Base-by-base conservation (phyloP, 805 yeast genomes). In the Sungouiozyma ichnusensis region DNA sequence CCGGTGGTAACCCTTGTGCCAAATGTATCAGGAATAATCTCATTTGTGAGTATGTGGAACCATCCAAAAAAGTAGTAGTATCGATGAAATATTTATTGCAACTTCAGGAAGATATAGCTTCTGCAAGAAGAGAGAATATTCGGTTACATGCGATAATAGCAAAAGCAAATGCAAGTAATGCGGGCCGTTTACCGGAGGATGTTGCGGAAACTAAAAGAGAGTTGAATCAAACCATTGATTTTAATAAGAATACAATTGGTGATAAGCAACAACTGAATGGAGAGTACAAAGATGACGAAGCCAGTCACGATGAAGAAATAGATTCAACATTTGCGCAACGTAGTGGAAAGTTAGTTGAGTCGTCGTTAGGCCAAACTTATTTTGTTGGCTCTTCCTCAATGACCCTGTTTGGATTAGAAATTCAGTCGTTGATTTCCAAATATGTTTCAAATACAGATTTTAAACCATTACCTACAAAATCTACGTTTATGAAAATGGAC, bases 321-420 rank as follows among this genome's bases (percentile, higher is more conserved):
- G 78, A 80, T 3, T 80, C 82, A 2, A 85, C 85, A 7, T 78
- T 82, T 41, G 68, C 82, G 18, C 85, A 80, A 50, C 76, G 77
- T 48, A 76, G 79, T 51, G 86, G 90, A 2, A 69, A 85, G 40
- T 63, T 83, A 35, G 77, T 83, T 2, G 81, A 80, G 50, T 79
- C 87, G 0, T 68, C 85, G 47, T 79, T 86, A 1, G 90, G 90
- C 3, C 85, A 81, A 51, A 72, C 76, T 44, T 73, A 81, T 33
- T 83, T 81, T 53, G 84, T 81, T 32, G 94, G 94, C 0, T 79
- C 87, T 0, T 81, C 88, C 0, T 81, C 90, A 1, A 82, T 83
- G 88, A 82, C 92, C 0, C 60, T 82, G 15, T 83, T 83, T 58
- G 88, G 88, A 4, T 64, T 83, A 43, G 90, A 83, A 48, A 80